Percentiles rank a stretch among this genome's conserved stretches.
phyloP scores from a whole-genome alignment of 2,329 filamentous ascomycete species.

The Phyllosticta citriasiana region DNA sequence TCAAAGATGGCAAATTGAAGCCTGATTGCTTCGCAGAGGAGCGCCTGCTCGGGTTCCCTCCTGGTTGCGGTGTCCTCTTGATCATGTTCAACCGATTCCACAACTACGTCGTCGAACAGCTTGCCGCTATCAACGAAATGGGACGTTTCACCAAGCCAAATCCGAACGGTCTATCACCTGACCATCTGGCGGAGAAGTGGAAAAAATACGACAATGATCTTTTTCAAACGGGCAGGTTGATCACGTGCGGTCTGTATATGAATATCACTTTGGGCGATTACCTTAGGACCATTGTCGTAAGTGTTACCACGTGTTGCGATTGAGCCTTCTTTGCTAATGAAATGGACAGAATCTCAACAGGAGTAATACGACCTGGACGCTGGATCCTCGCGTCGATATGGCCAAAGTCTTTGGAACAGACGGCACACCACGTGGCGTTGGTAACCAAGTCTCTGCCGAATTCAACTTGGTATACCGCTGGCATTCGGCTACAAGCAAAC shows the following conservation, averaged over 20 bases:
- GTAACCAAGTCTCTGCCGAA: conserved; percentile 74
- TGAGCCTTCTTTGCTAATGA: no score
- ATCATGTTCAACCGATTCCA: conserved; percentile 66
- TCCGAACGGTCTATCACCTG: conserved; percentile 20
- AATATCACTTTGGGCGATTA: conserved; percentile 68
- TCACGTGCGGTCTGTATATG: conserved; percentile 42
- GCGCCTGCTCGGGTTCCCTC: conserved; percentile 54
- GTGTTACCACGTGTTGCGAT: no score
- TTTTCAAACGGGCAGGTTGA: conserved; percentile 37
- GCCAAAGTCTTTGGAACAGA: conserved; percentile 45
- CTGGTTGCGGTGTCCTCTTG: conserved; percentile 55
- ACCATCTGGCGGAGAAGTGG: conserved; percentile 26
- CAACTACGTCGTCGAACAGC: conserved; percentile 69
- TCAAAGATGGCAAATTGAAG: conserved; percentile 56
- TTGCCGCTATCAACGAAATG: conserved; percentile 73
- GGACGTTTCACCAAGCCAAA: conserved; percentile 62
- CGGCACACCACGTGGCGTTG: conserved; percentile 58
- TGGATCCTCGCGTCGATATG: conserved; percentile 63
- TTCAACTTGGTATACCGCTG: conserved; percentile 82
- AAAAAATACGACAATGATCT: conserved; percentile 33
- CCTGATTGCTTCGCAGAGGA: conserved; percentile 59
- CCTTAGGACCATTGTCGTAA: conserved; percentile 58
- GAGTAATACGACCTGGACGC: conserved; percentile 65
- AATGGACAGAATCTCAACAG: conserved; percentile 48
- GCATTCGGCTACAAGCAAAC: conserved; percentile 66